Evolutionary conservation across 1,284 basidiomycete genomes (phyloP), one percentile per base, ranked within the genome.

Genomic region (Leccinum subrobustum): DNA sequence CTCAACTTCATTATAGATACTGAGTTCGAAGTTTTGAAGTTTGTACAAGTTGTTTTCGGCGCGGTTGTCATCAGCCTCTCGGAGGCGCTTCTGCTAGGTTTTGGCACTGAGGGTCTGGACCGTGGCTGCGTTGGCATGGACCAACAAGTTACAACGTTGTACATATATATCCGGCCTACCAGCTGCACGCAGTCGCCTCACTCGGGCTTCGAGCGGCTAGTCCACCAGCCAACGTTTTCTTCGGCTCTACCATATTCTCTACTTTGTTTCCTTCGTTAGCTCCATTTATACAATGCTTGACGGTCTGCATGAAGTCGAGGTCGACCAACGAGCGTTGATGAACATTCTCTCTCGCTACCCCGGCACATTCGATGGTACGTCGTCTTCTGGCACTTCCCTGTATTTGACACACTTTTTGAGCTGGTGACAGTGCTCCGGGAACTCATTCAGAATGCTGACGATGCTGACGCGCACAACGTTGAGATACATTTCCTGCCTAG

Each of bases 391-490:
- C 11, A 20, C 4, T 12, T 47, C 18, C 44, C 6, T 23, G 44
- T 47, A 47, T 47, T 47, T 23, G 2, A 47, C 20, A 14, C 20
- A 1, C 44, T 7, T 23, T 12, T 23, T 23, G 44, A 47, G 20
- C 20, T 12, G 18, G 1, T 6, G 8, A 16, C 35, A 84, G 92
- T 96, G 44, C 94, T 95, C 70, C 85, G 96, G 52, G 96, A 98
- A 74, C 83, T 98, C 14, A 78, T 98, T 3, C 82, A 98, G 78
- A 99, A 99, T 72, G 95, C 95, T 12, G 96, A 98, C 72, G 96
- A 98, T 77, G 95, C 93, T 0, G 87, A 87, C 39, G 91, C 95
- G 6, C 83, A 80, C 56, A 78, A 82, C 33, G 89, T 92, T 3
- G 88, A 95, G 73, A 88, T 96, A 60, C 84, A 83, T 63, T 95